A percentile compares a stretch with the other conserved stretches of the same genome.
Conservation (phyloP, 345 rosid genomes). For the Populus tremula region DNA sequence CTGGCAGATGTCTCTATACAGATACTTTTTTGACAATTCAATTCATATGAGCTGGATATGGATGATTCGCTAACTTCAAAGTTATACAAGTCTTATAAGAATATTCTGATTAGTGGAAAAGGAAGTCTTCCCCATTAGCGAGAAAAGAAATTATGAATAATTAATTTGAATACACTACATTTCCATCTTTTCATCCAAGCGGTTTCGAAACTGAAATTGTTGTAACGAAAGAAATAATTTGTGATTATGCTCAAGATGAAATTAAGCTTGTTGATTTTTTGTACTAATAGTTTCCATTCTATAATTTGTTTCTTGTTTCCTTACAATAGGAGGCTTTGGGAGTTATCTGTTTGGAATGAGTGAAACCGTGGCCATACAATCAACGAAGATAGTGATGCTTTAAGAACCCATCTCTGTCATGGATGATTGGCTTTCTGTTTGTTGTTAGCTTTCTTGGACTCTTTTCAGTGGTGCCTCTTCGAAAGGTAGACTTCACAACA, state of each 20-base stretch:
- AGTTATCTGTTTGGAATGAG: conserved; percentile 38
- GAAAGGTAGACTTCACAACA: conserved; percentile 17
- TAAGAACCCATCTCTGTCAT: conserved; percentile 26
- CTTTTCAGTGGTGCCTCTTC: conserved; percentile 34
- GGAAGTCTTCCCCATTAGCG: background rate
- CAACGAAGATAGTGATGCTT: conserved; percentile 2
- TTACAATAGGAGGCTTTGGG: conserved; percentile 30
- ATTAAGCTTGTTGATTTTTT: background rate
- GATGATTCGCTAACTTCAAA: background rate
- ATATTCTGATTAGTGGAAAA: background rate
- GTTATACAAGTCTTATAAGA: too few species aligned
- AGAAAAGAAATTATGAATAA: background rate
- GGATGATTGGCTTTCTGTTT: conserved; percentile 34
- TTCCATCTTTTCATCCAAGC: background rate
- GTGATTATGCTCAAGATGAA: background rate
- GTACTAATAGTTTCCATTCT: background rate
- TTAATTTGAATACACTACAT: background rate
- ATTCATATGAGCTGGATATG: background rate
- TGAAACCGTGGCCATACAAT: conserved; percentile 19
- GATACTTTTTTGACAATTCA: background rate
- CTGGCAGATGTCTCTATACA: background rate
- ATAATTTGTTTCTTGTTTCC: background rate
- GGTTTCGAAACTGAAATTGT: background rate
- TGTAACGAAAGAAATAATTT: background rate
- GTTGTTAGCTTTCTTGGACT: conserved; percentile 38